Evolutionary conservation across 2,329 filamentous ascomycete species (phyloP).

Genomic region (Amesomyces nigricolor): DNA sequence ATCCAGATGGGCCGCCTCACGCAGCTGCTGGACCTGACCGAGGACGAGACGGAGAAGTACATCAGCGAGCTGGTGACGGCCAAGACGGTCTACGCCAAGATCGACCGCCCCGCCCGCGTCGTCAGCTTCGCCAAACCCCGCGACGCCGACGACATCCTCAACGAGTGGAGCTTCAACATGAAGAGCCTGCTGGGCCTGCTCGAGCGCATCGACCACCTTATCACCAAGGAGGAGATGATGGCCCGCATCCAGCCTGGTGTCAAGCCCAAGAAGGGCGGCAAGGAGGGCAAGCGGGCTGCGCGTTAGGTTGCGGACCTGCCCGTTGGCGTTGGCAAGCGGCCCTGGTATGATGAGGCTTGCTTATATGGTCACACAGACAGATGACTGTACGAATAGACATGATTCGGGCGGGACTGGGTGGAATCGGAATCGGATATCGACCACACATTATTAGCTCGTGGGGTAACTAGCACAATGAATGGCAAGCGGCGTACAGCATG

Average conservation of each 20-base stretch:
- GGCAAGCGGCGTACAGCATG: background rate
- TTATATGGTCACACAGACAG: slow-evolving; percentile 5
- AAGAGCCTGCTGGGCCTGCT: slow-evolving; percentile 65
- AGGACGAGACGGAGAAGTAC: slow-evolving; percentile 98
- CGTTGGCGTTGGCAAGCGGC: background rate
- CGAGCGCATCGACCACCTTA: slow-evolving; percentile 90
- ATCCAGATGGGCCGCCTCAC: slow-evolving; percentile 90
- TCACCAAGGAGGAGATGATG: slow-evolving; percentile 99
- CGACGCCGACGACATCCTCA: slow-evolving; percentile 91
- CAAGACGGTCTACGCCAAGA: slow-evolving; percentile 97
- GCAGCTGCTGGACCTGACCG: slow-evolving; percentile 81
- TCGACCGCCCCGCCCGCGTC: slow-evolving; percentile 85
- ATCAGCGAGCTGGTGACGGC: slow-evolving; percentile 94
- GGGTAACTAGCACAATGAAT: background rate
- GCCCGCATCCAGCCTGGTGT: slow-evolving; percentile 75
- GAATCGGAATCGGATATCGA: background rate
- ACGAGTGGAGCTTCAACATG: slow-evolving; percentile 97
- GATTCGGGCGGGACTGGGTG: background rate
- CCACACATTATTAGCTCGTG: background rate
- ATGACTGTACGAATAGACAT: slow-evolving; percentile 22
- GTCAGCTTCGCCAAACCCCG: slow-evolving; percentile 93
- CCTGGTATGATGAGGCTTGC: background rate
- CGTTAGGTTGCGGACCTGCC: slow-evolving; percentile 5
- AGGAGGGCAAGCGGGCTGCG: slow-evolving; percentile 33
- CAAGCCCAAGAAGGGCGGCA: slow-evolving; percentile 32